These are phyloP conservation scores for Nyctanthes arbortristis DNA, from an alignment of 257 asterid species.

Conservation along the genomic window DNA sequence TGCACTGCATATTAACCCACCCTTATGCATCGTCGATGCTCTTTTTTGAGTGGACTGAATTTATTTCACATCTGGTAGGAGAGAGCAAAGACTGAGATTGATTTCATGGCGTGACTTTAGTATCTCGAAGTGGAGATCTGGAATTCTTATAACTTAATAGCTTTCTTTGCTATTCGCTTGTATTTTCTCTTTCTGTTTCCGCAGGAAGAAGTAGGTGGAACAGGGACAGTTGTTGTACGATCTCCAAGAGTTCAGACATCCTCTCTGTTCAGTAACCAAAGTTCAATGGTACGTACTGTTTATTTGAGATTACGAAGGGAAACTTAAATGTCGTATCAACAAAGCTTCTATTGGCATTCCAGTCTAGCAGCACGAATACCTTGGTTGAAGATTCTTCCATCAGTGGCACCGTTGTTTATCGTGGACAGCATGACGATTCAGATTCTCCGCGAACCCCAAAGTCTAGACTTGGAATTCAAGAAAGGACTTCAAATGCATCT, in stretches of 20 bases:
- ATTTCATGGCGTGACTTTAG: neutral
- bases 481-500: constrained; percentile 77
- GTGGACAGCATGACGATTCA: constrained; percentile 83
- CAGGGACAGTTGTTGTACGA: constrained; percentile 84
- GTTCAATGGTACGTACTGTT: constrained; percentile 47
- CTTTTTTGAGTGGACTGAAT: constrained; percentile 7
- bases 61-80: neutral
- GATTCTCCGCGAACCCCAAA: constrained; percentile 91
- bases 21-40: constrained; percentile 6
- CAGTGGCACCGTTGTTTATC: constrained; percentile 88
- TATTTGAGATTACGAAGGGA: constrained; percentile 18
- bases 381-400: constrained; percentile 78
- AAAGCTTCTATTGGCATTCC: constrained; percentile 31
- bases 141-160: too few relatives aligned
- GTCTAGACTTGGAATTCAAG: constrained; percentile 89
- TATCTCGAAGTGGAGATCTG: constrained; percentile 10
- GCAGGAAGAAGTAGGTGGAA: constrained; percentile 76
- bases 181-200: constrained; percentile 26
- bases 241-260: constrained; percentile 69
- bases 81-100: neutral
- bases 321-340: constrained; percentile 24
- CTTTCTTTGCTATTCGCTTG: constrained; percentile 2
- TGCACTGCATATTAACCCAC: constrained; percentile 5
- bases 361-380: constrained; percentile 75
- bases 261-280: constrained; percentile 60